Evolutionary conservation across 2,329 filamentous ascomycete genomes (phyloP), one percentile per base, ranked within the genome.

Genomic region (Coniochaeta hoffmannii): DNA sequence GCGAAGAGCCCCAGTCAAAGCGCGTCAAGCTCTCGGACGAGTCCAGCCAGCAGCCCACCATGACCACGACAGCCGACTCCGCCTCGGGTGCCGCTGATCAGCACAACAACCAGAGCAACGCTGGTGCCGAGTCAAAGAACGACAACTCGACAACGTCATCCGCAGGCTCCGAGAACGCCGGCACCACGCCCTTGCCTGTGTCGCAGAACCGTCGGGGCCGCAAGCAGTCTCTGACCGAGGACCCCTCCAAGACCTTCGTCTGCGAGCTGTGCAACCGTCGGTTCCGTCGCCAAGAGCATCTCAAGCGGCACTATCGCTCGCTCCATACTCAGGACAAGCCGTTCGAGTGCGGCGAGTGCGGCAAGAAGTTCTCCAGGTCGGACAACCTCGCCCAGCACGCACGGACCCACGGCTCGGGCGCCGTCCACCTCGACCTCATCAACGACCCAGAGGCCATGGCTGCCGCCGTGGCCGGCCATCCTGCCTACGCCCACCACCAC

Each of bases 291-390:
- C 94, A 99, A 75, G 94, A 99, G 73, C 94, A 99, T 69, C 84
- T 99, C 58, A 99, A 99, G 85, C 89, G 94, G 60, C 94, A 99
- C 79, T 96, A 96, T 80, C 87, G 94, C 64, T 97, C 94, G 57
- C 90, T 99, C 50, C 94, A 99, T 80, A 99, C 94, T 1, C 88
- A 96, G 68, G 94, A 97, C 71, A 99, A 97, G 85, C 94, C 94
- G 5, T 99, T 97, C 66, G 90, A 96, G 76, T 99, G 94, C 80
- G 83, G 86, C 62, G 93, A 99, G 76, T 99, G 94, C 68, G 93
- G 94, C 65, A 99, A 99, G 87, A 97, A 96, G 79, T 99, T 97
- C 77, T 97, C 93, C 19, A 88, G 94, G 65, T 96, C 90, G 64
- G 94, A 99, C 76, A 99, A 99, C 78, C 83, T 99, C 15, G 89